phyloP scores from a whole-genome alignment of 306 rosid genomes.

The Alnus rubra region DNA sequence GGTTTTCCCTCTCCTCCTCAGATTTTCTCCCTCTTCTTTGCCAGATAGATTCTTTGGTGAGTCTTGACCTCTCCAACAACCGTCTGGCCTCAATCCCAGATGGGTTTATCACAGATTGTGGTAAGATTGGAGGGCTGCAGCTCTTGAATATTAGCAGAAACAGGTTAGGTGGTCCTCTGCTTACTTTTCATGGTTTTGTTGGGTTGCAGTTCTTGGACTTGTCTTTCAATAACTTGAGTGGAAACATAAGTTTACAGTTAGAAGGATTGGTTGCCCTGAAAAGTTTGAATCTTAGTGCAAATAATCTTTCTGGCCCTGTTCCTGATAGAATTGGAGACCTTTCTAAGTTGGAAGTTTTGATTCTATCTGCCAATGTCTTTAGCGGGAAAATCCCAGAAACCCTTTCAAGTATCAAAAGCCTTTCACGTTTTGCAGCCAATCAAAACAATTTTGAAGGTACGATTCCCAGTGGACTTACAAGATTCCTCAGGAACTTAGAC shows the following conservation, averaged over 20 bases:
- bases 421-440: constrained; percentile 68
- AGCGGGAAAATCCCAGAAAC: constrained; percentile 50
- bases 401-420: constrained; percentile 38
- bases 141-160: constrained; percentile 57
- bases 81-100: constrained; percentile 39
- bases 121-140: constrained; percentile 36
- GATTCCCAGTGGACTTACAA: constrained; percentile 55
- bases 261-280: constrained; percentile 50
- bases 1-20: constrained; percentile 36
- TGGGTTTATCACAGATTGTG: constrained; percentile 54
- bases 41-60: constrained; percentile 55
- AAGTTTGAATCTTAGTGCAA: constrained; percentile 45
- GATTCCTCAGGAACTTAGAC: constrained; percentile 47
- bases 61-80: constrained; percentile 61
- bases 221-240: constrained; percentile 38
- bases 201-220: constrained; percentile 63
- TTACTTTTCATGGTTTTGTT: constrained; percentile 55
- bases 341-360: constrained; percentile 53
- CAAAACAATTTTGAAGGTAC: constrained; percentile 42
- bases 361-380: constrained; percentile 54
- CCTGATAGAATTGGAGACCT: constrained; percentile 49
- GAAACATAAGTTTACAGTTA: constrained; percentile 39
- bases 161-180: constrained; percentile 43
- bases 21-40: constrained; percentile 51
- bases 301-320: constrained; percentile 34